phyloP scores from a whole-genome alignment of 768 basidiomycete species.

The Phylloporus sp. region DNA sequence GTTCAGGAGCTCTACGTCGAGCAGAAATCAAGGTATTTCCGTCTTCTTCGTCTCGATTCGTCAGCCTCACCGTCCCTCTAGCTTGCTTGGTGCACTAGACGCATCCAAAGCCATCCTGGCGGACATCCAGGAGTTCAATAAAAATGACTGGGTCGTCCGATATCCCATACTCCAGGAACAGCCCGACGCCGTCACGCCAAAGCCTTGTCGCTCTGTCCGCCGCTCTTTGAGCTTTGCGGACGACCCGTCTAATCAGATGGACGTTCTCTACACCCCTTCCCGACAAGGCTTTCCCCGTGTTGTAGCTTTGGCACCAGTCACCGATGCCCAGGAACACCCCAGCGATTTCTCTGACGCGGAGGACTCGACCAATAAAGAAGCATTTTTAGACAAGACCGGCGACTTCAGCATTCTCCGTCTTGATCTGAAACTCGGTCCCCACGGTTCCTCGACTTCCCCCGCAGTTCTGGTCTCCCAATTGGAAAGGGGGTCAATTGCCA shows the following conservation, averaged over 20 bases:
- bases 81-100: constrained; percentile 70
- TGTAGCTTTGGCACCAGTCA: constrained; percentile 50
- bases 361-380: constrained; percentile 29
- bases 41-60: not conserved
- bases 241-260: constrained; percentile 62
- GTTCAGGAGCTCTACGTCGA: constrained; percentile 72
- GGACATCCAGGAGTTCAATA: constrained; percentile 76
- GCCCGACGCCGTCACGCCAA: constrained; percentile 24
- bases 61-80: constrained; percentile 3
- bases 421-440: constrained; percentile 86
- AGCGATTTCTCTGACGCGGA: constrained; percentile 14
- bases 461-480: constrained; percentile 82
- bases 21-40: constrained; percentile 67
- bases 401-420: constrained; percentile 88
- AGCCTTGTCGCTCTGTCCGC: constrained; percentile 40
- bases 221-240: constrained; percentile 83
- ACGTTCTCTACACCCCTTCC: constrained; percentile 55
- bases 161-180: constrained; percentile 74
- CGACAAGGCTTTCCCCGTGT: constrained; percentile 51
- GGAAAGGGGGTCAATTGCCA: constrained; percentile 89
- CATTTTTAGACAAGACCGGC: constrained; percentile 39
- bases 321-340: constrained; percentile 40
- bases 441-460: constrained; percentile 54
- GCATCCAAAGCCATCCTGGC: constrained; percentile 61
- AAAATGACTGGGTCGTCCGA: constrained; percentile 79